Evolutionary conservation across 176 grass and related monocot genomes (phyloP).

Genomic region (Urochloa ruziziensis): DNA sequence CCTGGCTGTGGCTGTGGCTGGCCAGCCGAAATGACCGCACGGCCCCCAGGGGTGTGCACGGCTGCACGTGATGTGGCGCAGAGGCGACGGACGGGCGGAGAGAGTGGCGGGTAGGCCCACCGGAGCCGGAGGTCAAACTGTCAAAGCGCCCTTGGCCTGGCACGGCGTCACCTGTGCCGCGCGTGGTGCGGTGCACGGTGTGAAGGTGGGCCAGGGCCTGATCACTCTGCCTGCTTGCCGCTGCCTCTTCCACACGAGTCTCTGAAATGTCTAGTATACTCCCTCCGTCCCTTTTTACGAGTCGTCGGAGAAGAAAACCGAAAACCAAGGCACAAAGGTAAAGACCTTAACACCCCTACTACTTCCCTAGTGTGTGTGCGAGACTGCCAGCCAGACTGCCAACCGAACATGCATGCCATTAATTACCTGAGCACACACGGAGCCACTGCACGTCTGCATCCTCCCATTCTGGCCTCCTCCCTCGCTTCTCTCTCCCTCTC

Average conservation of each 20-base stretch:
- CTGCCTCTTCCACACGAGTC: not conserved
- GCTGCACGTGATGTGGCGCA: slow-evolving; percentile 9
- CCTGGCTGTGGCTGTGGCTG: too few species aligned
- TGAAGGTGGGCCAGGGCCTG: slow-evolving; percentile 9
- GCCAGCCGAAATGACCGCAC: not conserved
- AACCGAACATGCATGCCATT: too few species aligned
- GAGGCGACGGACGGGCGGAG: not conserved
- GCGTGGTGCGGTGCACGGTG: slow-evolving; percentile 27
- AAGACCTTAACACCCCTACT: too few species aligned
- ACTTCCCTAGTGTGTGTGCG: too few species aligned
- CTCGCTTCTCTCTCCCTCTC: too few species aligned
- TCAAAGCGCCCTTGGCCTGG: slow-evolving; percentile 9
- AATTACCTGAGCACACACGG: too few species aligned
- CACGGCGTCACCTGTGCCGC: not conserved
- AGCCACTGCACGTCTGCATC: too few species aligned
- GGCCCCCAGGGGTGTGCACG: not conserved
- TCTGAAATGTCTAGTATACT: not conserved
- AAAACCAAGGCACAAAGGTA: too few species aligned
- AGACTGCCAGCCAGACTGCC: too few species aligned
- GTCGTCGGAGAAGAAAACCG: too few species aligned
- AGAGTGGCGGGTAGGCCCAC: not conserved
- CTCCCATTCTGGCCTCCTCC: too few species aligned
- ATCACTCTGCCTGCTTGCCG: not conserved
- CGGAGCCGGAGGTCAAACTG: slow-evolving; percentile 10
- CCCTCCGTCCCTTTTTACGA: too few species aligned